Percentiles rank a stretch among this genome's conserved stretches.
phyloP scores from a whole-genome alignment of 495 filamentous ascomycete species.

The Aspergillus nanangensis region DNA sequence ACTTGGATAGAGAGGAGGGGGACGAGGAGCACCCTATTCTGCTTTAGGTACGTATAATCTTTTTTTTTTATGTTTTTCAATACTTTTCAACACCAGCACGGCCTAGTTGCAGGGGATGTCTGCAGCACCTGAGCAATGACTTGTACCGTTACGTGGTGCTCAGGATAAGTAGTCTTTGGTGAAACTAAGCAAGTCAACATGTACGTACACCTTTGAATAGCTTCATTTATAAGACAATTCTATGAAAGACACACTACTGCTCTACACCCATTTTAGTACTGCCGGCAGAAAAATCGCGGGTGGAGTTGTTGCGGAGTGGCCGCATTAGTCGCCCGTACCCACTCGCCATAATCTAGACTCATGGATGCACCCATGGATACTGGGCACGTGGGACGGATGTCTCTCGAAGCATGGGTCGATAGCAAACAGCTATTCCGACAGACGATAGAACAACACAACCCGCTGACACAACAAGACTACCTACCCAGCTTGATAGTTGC shows the following conservation, averaged over 20 bases:
- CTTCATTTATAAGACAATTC: neutral
- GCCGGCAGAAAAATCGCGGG: neutral
- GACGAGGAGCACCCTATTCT: neutral
- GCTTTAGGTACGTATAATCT: conserved; percentile 5
- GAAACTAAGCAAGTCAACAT: conserved; percentile 6
- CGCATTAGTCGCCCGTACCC: neutral
- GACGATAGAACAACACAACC: too few species aligned
- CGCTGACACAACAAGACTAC: too few species aligned
- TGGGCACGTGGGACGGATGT: too few species aligned
- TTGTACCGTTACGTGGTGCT: conserved; percentile 11
- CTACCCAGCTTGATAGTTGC: too few species aligned
- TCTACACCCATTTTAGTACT: neutral
- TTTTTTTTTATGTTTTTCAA: neutral
- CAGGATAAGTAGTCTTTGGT: conserved; percentile 7
- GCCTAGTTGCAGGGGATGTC: conserved; percentile 7
- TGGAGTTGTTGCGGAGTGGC: neutral
- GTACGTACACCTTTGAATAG: neutral
- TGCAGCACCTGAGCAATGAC: conserved; percentile 9
- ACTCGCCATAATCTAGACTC: too few species aligned
- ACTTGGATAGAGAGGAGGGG: neutral
- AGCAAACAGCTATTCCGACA: too few species aligned
- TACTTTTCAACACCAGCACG: neutral
- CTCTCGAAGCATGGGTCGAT: too few species aligned
- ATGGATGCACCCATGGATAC: too few species aligned
- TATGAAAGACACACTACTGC: neutral